These are phyloP conservation scores for Erucastrum elatum DNA, from an alignment of 345 rosid species.

Conservation along the genomic window DNA sequence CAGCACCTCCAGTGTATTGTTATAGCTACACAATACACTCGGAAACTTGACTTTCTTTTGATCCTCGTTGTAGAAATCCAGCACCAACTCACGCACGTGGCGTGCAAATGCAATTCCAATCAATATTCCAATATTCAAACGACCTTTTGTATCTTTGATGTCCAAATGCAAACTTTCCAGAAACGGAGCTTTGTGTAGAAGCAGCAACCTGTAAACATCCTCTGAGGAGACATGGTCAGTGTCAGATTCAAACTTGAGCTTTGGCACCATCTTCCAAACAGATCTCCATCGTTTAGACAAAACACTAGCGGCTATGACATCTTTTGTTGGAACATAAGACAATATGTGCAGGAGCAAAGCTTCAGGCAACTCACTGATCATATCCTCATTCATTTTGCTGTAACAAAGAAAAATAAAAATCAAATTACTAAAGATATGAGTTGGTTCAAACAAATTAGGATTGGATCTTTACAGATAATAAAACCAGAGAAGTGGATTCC, in stretches of 20 bases:
- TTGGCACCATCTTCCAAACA: not conserved
- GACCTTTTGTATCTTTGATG: no score
- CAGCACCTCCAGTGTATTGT: not conserved
- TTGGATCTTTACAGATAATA: no score
- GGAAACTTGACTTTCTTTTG: not conserved
- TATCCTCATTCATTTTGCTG: not conserved
- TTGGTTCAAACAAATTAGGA: no score
- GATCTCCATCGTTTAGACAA: no score
- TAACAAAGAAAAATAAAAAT: no score
- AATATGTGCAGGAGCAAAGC: not conserved
- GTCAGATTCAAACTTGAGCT: not conserved
- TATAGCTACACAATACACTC: not conserved
- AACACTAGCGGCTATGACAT: not conserved
- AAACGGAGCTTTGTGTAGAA: not conserved
- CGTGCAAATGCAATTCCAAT: no score
- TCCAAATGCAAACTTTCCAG: conserved; percentile 10
- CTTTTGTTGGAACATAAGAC: not conserved
- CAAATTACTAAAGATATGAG: no score
- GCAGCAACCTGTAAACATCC: not conserved
- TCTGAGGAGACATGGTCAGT: not conserved
- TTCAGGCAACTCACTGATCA: not conserved
- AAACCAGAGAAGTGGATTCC: no score
- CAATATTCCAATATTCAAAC: no score
- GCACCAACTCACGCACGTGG: no score
- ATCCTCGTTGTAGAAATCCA: not conserved